Evolutionary conservation across 306 rosid species (phyloP), one percentile per base, ranked within the genome.

Genomic region (Macrotyloma uniflorum): DNA sequence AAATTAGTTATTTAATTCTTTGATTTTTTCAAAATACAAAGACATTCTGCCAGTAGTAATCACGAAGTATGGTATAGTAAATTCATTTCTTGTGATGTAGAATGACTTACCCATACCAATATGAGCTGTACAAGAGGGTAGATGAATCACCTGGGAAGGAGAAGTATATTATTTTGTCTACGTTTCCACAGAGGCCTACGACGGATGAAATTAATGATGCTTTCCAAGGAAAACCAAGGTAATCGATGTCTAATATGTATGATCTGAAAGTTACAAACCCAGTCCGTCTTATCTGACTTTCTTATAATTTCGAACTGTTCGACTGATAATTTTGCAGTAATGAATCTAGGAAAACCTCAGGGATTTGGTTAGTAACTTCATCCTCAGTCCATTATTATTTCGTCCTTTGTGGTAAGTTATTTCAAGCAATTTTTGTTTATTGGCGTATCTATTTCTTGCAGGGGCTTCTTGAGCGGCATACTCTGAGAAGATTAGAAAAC

Each of bases 81-180:
- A 36, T 38, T 51, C n/a, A 75, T 28, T 81, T 28, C 32, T 42
- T 59, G 6, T 82, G 75, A 70, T 65, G 42, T 46, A 78, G 86
- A 83, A 83, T 78, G 86, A 72, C 83, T 79, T 80, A 91, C 72
- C 98, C 98, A 19, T 84, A 83, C 77, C 88, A 53, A 8, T 89
- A 89, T 33, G 98, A 92, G 69, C 78, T 95, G 83, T 95, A 85
- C 87, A 95, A 85, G 81, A 91, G 98, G 85, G 90, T 95, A 51
- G 97, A 95, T 61, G 98, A 89, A 65, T 69, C 88, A 53, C 54
- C 75, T 6, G 87, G 92, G 43, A 92, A 87, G 72, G 97, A 94
- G 83, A 92, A 87, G 81, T 94, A 92, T 66, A 86, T 85, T 7
- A 36, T 88, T 73, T 35, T 94, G 76, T 76, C 95, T 3, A 83